phyloP scores from a whole-genome alignment of 2,329 filamentous ascomycete species.

The Aspergillus udagawae region DNA sequence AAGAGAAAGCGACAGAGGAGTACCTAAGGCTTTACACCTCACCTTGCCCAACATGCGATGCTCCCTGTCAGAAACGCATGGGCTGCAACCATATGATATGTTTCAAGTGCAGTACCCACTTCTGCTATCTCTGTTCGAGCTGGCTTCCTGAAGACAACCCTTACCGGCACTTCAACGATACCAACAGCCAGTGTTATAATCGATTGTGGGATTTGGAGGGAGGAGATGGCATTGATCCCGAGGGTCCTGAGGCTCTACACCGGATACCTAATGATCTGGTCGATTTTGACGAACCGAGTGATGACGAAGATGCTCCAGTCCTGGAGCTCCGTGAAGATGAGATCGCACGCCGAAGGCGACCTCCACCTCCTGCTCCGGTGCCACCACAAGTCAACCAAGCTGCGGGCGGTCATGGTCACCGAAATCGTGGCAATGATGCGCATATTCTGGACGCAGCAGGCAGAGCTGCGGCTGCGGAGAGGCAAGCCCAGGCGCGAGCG shows the following conservation, averaged over 20 bases:
- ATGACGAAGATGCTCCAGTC: constrained; percentile 25
- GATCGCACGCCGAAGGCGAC: constrained; percentile 22
- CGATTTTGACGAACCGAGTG: constrained; percentile 32
- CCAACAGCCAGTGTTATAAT: constrained; percentile 69
- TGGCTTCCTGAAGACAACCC: constrained; percentile 80
- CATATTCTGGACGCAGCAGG: constrained; percentile 30
- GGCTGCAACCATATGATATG: constrained; percentile 98
- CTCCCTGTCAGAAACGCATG: constrained; percentile 81
- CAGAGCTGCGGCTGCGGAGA: constrained; percentile 35
- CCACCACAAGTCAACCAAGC: constrained; percentile 33
- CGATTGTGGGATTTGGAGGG: constrained; percentile 85
- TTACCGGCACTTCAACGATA: constrained; percentile 81
- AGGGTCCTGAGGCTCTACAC: constrained; percentile 38
- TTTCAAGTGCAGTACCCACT: constrained; percentile 83
- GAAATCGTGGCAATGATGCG: constrained; percentile 22
- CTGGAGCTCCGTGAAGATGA: constrained; percentile 26
- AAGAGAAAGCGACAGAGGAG: constrained; percentile 81
- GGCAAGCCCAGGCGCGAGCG: constrained; percentile 35
- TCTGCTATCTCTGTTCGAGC: constrained; percentile 89
- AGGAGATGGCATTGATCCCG: constrained; percentile 59
- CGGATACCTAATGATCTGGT: constrained; percentile 39
- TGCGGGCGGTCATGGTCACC: constrained; percentile 22
- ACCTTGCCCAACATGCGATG: constrained; percentile 81
- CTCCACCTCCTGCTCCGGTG: constrained; percentile 39
- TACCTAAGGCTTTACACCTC: constrained; percentile 80